phyloP scores from a whole-genome alignment of 192 early-diverging fungal genomes.

The Linnemannia exigua region DNA sequence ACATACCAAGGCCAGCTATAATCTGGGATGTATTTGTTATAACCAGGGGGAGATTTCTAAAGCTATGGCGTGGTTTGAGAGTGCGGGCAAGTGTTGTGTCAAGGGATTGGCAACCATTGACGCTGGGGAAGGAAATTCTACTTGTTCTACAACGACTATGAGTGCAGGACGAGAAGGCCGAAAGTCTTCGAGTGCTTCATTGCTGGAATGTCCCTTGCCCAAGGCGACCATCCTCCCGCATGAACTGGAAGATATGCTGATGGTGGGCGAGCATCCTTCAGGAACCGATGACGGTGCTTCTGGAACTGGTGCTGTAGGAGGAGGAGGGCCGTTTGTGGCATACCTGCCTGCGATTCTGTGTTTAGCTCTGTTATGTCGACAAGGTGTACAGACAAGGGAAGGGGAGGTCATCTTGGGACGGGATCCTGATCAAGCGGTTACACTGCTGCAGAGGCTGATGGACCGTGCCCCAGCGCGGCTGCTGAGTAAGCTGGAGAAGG shows the following conservation, averaged over 20 bases:
- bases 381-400: constrained; percentile 33
- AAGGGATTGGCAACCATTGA: not conserved
- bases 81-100: constrained; percentile 41
- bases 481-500: not conserved
- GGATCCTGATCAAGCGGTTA: constrained; percentile 32
- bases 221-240: constrained; percentile 16
- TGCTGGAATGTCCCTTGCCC: constrained; percentile 15
- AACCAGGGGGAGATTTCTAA: constrained; percentile 38
- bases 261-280: constrained; percentile 2
- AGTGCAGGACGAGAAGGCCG: not conserved
- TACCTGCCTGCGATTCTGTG: constrained; percentile 45
- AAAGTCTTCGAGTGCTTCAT: not conserved
- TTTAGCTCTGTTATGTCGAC: constrained; percentile 38
- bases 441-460: constrained; percentile 16
- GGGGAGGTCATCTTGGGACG: constrained; percentile 25
- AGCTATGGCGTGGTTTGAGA: constrained; percentile 49
- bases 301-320: not conserved
- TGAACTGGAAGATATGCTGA: constrained; percentile 30
- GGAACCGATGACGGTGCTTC: not conserved
- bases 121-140: not conserved
- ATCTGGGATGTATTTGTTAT: constrained; percentile 45
- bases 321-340: constrained; percentile 27
- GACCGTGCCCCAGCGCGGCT: constrained; percentile 13
- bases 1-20: constrained; percentile 48
- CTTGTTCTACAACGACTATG: not conserved